Base-by-base conservation (phyloP, 192 early-diverging fungal genomes). In the Coemansia sp. region DNA sequence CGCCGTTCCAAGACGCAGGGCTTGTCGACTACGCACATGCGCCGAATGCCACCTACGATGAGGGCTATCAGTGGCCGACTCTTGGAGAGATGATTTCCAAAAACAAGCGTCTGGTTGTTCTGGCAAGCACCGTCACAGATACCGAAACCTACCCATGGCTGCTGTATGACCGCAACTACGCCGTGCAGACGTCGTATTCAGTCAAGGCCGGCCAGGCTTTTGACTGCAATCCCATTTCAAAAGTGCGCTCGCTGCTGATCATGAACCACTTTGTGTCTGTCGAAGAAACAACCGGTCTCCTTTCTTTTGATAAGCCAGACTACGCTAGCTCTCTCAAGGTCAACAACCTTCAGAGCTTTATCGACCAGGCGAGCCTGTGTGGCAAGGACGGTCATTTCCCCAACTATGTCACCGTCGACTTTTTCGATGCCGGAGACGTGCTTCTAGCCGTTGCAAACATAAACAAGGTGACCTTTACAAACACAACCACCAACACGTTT, bases 201-300 rank as follows among this genome's bases (percentile, higher is more conserved):
- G 88, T 88, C 37, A 38, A 58, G 1, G 81, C 76, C n/a, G 79
- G 75, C n/a, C 71, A 63, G 18, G 28, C 41, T 0, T 93, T 87
- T 51, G 76, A 66, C 37, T 93, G 91, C 81, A 65, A n/a, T 8
- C 76, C 45, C 45, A 43, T 56, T 61, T 74, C 43, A 8, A 34
- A 45, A 22, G 48, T 63, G 66, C 73, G 70, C 12, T 74, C 87
- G 70, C 85, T 93, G 78, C 86, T 87, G 73, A 85, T 92, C 0
- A 73, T 93, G 81, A 93, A 93, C 78, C 92, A 92, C 72, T 93
- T 92, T 70, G 75, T 90, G 33, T 90, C 86, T 22, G 78, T 81
- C 28, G 75, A 67, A 8, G 37, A 88, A 35, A 67, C 59, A 14
- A 8, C 86, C 5, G 67, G 65, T 15, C 58, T 68, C n/a, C 52